Conservation (phyloP, 805 yeast genomes). For the Candida saitoana region DNA sequence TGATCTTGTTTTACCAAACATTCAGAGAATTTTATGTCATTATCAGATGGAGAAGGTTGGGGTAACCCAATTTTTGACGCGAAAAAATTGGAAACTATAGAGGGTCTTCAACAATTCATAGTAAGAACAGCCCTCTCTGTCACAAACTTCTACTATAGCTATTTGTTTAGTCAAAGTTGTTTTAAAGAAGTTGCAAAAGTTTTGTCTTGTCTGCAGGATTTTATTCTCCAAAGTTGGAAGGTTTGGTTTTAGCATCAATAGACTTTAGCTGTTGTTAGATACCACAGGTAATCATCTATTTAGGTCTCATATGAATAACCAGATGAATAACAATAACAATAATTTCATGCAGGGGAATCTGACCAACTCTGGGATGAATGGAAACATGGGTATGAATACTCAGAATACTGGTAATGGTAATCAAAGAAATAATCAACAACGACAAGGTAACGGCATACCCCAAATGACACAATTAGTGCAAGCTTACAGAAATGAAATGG, state of each 20-base stretch:
- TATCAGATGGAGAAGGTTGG: too few species aligned
- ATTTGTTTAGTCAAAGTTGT: too few species aligned
- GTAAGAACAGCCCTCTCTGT: too few species aligned
- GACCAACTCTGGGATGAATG: neutral
- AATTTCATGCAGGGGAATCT: slow-evolving; percentile 2
- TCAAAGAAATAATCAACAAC: slow-evolving; percentile 1
- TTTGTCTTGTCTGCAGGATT: neutral
- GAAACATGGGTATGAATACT: slow-evolving; percentile 1
- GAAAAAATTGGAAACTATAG: too few species aligned
- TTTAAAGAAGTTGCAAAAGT: too few species aligned
- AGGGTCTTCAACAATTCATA: too few species aligned
- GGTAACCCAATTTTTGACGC: too few species aligned
- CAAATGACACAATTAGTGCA: slow-evolving; percentile 19
- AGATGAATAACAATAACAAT: slow-evolving; percentile 2
- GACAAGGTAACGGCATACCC: slow-evolving; percentile 8
- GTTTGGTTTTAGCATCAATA: neutral
- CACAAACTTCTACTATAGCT: too few species aligned
- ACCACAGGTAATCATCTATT: neutral
- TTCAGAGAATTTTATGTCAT: too few species aligned
- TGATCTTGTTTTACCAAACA: too few species aligned
- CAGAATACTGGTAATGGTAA: slow-evolving; percentile 5
- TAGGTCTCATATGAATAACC: slow-evolving; percentile 5
- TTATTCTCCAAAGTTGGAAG: neutral
- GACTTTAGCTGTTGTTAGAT: neutral
- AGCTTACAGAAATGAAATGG: slow-evolving; percentile 55